Conservation (phyloP, 208 protist genomes). For the Crithidia mellificae region DNA sequence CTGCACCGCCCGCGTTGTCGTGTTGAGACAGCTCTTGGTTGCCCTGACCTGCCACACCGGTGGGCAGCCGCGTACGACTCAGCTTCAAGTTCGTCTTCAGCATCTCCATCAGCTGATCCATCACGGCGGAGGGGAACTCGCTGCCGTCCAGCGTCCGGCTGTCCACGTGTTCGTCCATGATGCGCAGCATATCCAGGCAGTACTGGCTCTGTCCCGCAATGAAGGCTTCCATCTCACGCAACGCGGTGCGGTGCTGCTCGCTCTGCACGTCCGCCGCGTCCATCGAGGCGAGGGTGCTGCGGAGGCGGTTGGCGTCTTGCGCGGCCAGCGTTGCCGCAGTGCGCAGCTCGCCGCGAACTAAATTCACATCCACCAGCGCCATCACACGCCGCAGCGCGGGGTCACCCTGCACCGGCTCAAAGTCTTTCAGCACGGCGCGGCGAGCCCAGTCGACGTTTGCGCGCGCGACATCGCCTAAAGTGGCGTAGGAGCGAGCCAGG, state of each 20-base stretch:
- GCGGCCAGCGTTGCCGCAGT: slow-evolving; percentile 29
- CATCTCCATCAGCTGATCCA: slow-evolving; percentile 44
- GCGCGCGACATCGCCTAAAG: slow-evolving; percentile 68
- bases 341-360: slow-evolving; percentile 64
- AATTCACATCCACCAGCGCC: slow-evolving; percentile 66
- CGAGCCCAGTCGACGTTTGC: slow-evolving; percentile 68
- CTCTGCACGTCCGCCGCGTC: slow-evolving; percentile 17
- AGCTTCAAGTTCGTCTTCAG: slow-evolving; percentile 41
- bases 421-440: slow-evolving; percentile 59
- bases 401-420: slow-evolving; percentile 62
- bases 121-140: slow-evolving; percentile 43
- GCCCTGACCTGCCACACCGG: not conserved
- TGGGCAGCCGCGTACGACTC: slow-evolving; percentile 19
- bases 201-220: slow-evolving; percentile 36
- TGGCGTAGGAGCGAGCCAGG: slow-evolving; percentile 72
- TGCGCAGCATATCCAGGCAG: slow-evolving; percentile 35
- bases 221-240: slow-evolving; percentile 37
- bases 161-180: slow-evolving; percentile 62
- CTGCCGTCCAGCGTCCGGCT: slow-evolving; percentile 37
- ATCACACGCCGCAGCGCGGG: slow-evolving; percentile 52
- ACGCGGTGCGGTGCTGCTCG: slow-evolving; percentile 13
- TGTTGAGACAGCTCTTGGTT: slow-evolving; percentile 1
- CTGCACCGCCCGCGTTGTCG: not conserved
- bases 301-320: slow-evolving; percentile 39
- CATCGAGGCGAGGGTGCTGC: slow-evolving; percentile 23